Conservation (phyloP, 176 grass and related monocot species). For the Otatea glauca region DNA sequence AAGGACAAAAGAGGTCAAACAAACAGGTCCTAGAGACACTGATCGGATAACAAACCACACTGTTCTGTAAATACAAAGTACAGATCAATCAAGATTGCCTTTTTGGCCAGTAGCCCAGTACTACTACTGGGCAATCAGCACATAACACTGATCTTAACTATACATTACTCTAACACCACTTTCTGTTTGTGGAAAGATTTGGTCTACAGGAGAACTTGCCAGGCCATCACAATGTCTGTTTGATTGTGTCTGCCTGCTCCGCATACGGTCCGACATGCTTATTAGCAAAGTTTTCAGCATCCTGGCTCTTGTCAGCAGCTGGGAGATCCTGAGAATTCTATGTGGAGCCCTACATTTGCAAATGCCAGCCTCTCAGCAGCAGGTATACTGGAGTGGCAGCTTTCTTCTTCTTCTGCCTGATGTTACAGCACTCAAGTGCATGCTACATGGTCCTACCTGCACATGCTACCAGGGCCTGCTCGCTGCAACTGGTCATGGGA, state of each 20-base stretch:
- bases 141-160: conserved; percentile 20
- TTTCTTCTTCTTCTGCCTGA: conserved; percentile 30
- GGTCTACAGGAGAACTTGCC: not conserved
- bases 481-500: conserved; percentile 29
- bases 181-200: conserved; percentile 33
- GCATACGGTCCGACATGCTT: not conserved
- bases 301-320: conserved; percentile 32
- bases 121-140: conserved; percentile 22
- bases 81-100: conserved; percentile 32
- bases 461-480: conserved; percentile 31
- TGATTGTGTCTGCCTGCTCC: conserved; percentile 3
- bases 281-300: conserved; percentile 21
- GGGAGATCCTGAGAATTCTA: conserved; percentile 14
- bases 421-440: conserved; percentile 45
- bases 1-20: conserved; percentile 5
- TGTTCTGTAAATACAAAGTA: conserved; percentile 25
- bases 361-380: conserved; percentile 19
- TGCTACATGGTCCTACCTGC: conserved; percentile 49
- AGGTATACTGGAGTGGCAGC: not conserved
- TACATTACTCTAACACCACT: not conserved
- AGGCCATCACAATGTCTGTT: conserved; percentile 10
- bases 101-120: conserved; percentile 29
- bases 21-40: not conserved
- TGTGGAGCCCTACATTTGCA: conserved; percentile 22
- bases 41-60: not conserved